Evolutionary conservation across 176 grass and related monocot species (phyloP), one percentile per base, ranked within the genome.

Genomic region (Areca catechu): DNA sequence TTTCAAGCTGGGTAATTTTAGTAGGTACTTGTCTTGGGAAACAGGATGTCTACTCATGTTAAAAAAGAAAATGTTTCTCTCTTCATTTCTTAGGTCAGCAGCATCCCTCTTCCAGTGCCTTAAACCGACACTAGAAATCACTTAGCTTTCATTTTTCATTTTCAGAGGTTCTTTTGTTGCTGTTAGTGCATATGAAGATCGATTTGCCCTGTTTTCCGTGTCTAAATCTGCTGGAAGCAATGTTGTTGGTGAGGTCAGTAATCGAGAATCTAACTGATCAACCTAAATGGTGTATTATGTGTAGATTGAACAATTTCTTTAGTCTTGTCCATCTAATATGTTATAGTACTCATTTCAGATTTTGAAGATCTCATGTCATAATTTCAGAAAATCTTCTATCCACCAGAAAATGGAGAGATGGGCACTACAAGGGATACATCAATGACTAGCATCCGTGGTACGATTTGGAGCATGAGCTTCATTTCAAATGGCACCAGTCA

Each of bases 331-430:
- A 71, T 78, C 74, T 84, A 86, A 87, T 87, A 73, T 83, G 57
- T 79, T 77, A 95, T 67, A 76, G 77, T 69, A 91, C 53, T 85
- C 58, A 82, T 97, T 85, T 80, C 81, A 89, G 85, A 89, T 74
- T 86, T 83, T 85, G 68, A 89, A 82, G 81, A 83, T 89, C 72
- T 89, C 76, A 83, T 95, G 73, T 82, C 80, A 78, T 86, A 83
- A 95, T 83, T 95, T 86, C 83, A 97, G 93, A 91, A 91, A 91
- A 91, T 88, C 71, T 84, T 78, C 73, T 97, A 97, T 91, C 83
- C 93, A 72, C 58, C 86, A 82, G 86, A 97, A 90, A 81, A 63
- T 73, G 75, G 78, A 69, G 80, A 79, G 25, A 72, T 65, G 67
- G 78, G 63, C 68, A 72, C 51, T 58, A 49, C 57, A 53, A 81